These are phyloP conservation scores for Barbarea vulgaris DNA, from an alignment of 345 rosid species.

Conservation along the genomic window DNA sequence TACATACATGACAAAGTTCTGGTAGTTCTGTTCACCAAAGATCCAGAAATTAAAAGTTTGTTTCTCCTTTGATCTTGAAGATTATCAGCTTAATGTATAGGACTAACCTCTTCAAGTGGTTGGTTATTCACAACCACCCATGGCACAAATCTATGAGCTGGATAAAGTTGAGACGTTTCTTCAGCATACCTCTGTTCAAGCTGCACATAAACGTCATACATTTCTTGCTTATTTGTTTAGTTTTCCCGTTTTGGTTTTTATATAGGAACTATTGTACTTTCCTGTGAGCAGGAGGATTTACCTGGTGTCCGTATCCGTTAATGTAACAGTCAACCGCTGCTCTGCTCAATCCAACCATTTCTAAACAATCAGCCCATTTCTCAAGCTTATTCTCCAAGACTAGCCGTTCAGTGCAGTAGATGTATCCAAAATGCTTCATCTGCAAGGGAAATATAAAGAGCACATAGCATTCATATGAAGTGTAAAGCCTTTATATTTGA, in stretches of 20 bases:
- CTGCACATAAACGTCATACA: slow-evolving; percentile 38
- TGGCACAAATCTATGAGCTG: slow-evolving; percentile 65
- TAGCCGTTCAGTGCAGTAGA: slow-evolving; percentile 54
- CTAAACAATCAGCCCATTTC: slow-evolving; percentile 58
- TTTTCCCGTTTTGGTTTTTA: background rate
- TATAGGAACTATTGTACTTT: background rate
- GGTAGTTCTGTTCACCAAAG: slow-evolving; percentile 50
- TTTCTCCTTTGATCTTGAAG: slow-evolving; percentile 7
- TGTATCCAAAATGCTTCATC: slow-evolving; percentile 57
- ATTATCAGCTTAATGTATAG: background rate
- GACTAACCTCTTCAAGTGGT: slow-evolving; percentile 55
- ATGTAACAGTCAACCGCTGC: slow-evolving; percentile 55
- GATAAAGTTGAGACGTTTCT: slow-evolving; percentile 59
- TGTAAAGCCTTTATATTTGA: background rate
- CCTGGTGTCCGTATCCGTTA: slow-evolving; percentile 57
- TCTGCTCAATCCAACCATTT: slow-evolving; percentile 45
- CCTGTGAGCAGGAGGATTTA: slow-evolving; percentile 28
- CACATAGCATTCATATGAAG: background rate
- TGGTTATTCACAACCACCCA: slow-evolving; percentile 68
- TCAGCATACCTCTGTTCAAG: slow-evolving; percentile 51
- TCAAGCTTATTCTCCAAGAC: slow-evolving; percentile 46
- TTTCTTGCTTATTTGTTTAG: background rate
- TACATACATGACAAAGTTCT: slow-evolving; percentile 51
- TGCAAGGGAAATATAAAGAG: slow-evolving; percentile 27
- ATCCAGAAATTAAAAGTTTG: background rate